These are phyloP conservation scores for Colletotrichum tofieldiae DNA, from an alignment of 2,329 filamentous ascomycete species.

Conservation along the genomic window DNA sequence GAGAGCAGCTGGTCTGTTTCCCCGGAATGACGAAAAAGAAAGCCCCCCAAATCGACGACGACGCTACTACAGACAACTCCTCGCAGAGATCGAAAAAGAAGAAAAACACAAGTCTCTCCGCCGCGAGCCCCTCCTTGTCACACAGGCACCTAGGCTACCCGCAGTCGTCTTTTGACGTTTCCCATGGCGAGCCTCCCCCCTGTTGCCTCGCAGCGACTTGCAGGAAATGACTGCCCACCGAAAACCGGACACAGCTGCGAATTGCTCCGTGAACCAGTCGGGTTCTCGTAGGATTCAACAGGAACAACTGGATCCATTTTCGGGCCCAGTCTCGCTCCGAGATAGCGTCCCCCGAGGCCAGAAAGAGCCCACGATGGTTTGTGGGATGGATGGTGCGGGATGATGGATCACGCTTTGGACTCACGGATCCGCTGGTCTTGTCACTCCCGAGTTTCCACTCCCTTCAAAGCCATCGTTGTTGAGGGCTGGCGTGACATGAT, in stretches of 20 bases:
- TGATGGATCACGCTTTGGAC: constrained; percentile 27
- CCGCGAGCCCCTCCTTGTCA: background rate
- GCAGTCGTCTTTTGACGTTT: constrained; percentile 24
- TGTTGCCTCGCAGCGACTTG: background rate
- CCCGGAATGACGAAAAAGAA: constrained; percentile 39
- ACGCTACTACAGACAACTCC: constrained; percentile 1
- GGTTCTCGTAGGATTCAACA: constrained; percentile 6
- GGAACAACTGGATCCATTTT: background rate
- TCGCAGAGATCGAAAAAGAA: constrained; percentile 16
- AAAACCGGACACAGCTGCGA: constrained; percentile 5
- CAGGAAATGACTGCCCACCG: background rate
- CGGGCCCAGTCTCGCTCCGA: background rate
- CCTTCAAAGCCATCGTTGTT: background rate
- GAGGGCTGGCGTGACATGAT: background rate
- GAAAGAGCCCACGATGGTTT: background rate
- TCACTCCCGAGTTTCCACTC: background rate
- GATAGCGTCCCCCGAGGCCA: background rate
- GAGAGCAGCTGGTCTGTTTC: constrained; percentile 37
- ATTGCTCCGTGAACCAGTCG: constrained; percentile 6
- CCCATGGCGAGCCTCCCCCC: background rate
- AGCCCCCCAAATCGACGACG: constrained; percentile 5
- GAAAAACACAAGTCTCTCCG: background rate
- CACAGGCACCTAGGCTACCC: background rate
- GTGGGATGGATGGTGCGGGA: constrained; percentile 14
- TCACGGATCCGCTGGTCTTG: constrained; percentile 4